Percentiles rank a stretch among this genome's conserved stretches.
These are phyloP conservation scores for Lipomyces yamadae DNA, from an alignment of 805 yeast species.

Conservation along the genomic window DNA sequence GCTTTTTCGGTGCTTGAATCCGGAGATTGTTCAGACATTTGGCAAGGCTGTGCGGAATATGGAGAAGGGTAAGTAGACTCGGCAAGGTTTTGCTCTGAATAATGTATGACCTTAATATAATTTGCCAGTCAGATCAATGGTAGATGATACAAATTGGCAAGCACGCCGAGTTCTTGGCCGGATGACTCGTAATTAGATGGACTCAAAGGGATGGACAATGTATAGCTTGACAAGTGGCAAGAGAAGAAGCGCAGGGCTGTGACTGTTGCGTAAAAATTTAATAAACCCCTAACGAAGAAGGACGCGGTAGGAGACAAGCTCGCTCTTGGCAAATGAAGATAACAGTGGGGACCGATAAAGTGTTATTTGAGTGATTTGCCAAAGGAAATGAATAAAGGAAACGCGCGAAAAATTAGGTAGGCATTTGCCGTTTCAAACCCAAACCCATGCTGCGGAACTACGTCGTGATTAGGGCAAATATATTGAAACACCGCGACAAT, in stretches of 20 bases:
- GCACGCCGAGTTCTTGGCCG: background rate
- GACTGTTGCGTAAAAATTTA: background rate
- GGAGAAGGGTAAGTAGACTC: background rate
- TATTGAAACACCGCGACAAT: too few relatives aligned
- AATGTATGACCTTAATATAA: background rate
- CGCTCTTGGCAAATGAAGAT: background rate
- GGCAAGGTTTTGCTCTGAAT: background rate
- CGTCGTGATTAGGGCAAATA: too few relatives aligned
- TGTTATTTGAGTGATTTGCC: background rate
- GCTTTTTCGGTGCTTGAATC: conserved; percentile 4
- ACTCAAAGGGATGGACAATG: background rate
- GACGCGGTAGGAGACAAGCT: background rate
- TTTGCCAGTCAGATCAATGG: background rate
- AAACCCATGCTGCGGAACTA: too few relatives aligned
- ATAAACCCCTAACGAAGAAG: background rate
- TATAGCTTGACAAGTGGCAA: background rate
- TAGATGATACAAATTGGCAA: conserved; percentile 3
- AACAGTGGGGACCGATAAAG: background rate
- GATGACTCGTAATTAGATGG: background rate
- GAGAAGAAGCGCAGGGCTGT: background rate
- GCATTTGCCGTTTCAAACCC: too few relatives aligned
- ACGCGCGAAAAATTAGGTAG: too few relatives aligned
- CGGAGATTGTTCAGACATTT: conserved; percentile 8
- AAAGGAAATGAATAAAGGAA: too few relatives aligned
- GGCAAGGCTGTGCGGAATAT: conserved; percentile 3